These are phyloP conservation scores for Hypoxylon crocopeplum DNA, from an alignment of 495 filamentous ascomycete genomes.

Conservation along the genomic window DNA sequence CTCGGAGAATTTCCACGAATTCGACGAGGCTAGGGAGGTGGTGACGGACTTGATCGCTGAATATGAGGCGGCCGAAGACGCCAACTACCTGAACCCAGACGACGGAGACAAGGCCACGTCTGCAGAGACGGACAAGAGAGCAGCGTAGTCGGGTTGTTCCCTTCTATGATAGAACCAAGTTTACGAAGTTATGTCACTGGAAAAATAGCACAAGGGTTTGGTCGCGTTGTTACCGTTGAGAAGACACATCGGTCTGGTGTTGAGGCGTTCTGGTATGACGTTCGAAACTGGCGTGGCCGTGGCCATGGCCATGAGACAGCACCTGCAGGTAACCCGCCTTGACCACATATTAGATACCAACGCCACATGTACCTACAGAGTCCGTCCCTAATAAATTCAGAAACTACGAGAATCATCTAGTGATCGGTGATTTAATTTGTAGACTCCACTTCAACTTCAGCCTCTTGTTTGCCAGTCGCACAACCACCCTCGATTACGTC, in stretches of 20 bases:
- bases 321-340: constrained; percentile 9
- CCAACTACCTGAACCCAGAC: constrained; percentile 81
- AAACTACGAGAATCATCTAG: constrained; percentile 17
- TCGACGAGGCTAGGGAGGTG: constrained; percentile 90
- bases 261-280: constrained; percentile 28
- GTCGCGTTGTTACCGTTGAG: background rate
- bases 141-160: constrained; percentile 27
- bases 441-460: background rate
- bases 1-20: constrained; percentile 86
- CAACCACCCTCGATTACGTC: constrained; percentile 11
- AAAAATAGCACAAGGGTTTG: constrained; percentile 14
- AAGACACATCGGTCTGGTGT: constrained; percentile 20
- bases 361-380: too few relatives aligned
- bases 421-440: background rate
- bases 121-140: constrained; percentile 54
- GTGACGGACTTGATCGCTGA: constrained; percentile 87
- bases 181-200: constrained; percentile 20
- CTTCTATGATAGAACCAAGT: background rate
- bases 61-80: constrained; percentile 93
- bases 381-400: background rate
- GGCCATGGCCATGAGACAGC: too few relatives aligned
- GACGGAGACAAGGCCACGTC: constrained; percentile 55
- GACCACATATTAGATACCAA: too few relatives aligned
- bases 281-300: background rate
- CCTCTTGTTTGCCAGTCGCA: background rate